Conservation (phyloP, 352 stramenopile genomes). For the Pythium volutum region DNA sequence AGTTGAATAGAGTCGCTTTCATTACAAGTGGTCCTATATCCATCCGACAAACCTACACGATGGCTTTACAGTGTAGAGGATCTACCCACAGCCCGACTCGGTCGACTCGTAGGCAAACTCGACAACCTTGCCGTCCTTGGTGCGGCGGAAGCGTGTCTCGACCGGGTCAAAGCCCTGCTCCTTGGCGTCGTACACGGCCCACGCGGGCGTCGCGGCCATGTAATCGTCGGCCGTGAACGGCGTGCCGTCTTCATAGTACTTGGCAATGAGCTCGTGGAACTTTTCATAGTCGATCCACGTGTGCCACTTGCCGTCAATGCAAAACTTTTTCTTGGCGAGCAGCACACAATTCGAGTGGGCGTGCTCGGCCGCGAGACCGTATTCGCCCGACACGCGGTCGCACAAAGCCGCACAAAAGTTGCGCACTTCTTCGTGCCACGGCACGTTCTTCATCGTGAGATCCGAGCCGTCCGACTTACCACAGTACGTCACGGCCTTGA, state of each 20-base stretch:
- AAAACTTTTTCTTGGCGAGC: constrained; percentile 90
- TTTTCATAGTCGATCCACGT: constrained; percentile 99
- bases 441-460: constrained; percentile 98
- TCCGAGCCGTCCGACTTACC: constrained; percentile 97
- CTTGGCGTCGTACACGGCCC: constrained; percentile 94
- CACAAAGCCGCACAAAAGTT: constrained; percentile 86
- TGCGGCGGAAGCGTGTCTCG: constrained; percentile 89
- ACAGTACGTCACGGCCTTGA: constrained; percentile 99
- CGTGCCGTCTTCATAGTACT: constrained; percentile 80
- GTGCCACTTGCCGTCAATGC: constrained; percentile 91
- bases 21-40: neutral
- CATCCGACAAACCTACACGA: too few relatives aligned
- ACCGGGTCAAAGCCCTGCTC: constrained; percentile 97
- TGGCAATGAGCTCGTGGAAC: constrained; percentile 89
- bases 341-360: constrained; percentile 96
- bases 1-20: constrained; percentile 14
- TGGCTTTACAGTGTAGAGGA: too few relatives aligned
- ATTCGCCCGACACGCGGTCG: constrained; percentile 79
- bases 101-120: constrained; percentile 83
- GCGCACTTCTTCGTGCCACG: constrained; percentile 97
- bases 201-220: constrained; percentile 91
- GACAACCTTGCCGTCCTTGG: constrained; percentile 85
- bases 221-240: constrained; percentile 95
- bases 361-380: constrained; percentile 94
- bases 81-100: constrained; percentile 80